Percentiles rank a stretch among this genome's conserved stretches.
These are phyloP conservation scores for Picea glauca DNA, from an alignment of 75 land plant genomes.

Conservation along the genomic window DNA sequence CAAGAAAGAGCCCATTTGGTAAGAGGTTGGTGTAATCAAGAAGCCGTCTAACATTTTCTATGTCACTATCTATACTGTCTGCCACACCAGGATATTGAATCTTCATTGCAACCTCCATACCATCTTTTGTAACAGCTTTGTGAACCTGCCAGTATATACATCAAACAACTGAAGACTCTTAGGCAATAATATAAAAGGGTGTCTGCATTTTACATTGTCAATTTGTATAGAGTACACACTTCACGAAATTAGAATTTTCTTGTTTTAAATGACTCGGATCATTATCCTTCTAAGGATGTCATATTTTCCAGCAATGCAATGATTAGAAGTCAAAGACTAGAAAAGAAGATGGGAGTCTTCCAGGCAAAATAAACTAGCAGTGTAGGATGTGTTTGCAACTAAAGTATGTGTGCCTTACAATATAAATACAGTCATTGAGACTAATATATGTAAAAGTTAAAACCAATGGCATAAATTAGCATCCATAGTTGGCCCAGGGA, in stretches of 20 bases:
- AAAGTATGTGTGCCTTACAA: too few species aligned
- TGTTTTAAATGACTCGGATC: background rate
- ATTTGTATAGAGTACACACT: background rate
- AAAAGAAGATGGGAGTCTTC: background rate
- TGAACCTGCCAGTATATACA: slow-evolving; percentile 66
- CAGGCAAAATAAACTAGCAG: background rate
- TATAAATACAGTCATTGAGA: too few species aligned
- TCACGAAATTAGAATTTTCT: background rate
- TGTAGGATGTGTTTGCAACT: too few species aligned
- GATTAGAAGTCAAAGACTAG: background rate
- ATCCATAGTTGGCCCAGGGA: too few species aligned
- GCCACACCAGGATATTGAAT: slow-evolving; percentile 99
- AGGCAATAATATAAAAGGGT: background rate
- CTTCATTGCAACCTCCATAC: slow-evolving; percentile 86
- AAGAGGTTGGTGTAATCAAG: slow-evolving; percentile 84
- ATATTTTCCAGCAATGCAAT: background rate
- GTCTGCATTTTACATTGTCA: background rate
- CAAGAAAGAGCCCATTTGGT: slow-evolving; percentile 91
- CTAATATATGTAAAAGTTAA: too few species aligned
- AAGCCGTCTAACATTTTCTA: slow-evolving; percentile 85
- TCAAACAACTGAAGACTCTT: background rate
- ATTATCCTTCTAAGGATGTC: background rate
- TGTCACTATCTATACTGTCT: slow-evolving; percentile 97
- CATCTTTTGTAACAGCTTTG: slow-evolving; percentile 80
- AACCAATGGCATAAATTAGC: too few species aligned